Evolutionary conservation across 1,284 basidiomycete genomes (phyloP), one percentile per base, ranked within the genome.

Genomic region (Irpex sp.): DNA sequence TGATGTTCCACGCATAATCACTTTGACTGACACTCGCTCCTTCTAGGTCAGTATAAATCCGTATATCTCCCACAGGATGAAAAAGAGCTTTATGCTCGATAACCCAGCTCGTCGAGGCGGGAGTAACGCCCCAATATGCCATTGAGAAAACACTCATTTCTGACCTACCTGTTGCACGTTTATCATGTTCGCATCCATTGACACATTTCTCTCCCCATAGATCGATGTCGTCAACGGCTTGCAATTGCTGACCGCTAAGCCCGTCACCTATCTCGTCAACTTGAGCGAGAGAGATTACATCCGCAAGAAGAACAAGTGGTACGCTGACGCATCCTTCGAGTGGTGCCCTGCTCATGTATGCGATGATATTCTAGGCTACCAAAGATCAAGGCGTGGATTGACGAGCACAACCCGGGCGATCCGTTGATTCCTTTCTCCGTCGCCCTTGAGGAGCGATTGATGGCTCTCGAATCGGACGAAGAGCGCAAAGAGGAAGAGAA

Each of bases 291-390:
- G 87, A 68, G 97, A 99, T 78, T 99, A 94, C 73, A 81, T 94
- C 63, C 89, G 97, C 66, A 98, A 97, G 81, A 99, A 98, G 89
- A 99, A 98, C 84, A 99, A 98, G 83, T 99, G 97, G 95, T 89
- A 62, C 26, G 75, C 68, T 26, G 26, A 13, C 53, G 19, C 6
- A 39, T 50, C 4, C 61, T n/a, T 47, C 35, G 4, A n/a, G 47
- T 31, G 9, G 3, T 9, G 21, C 50, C 9, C 15, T 17, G 21
- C 19, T 15, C 31, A 13, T 33, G 9, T 21, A 26, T 55, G 11
- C 46, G 37, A n/a, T 31, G 3, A 37, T 35, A 21, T 17, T 21
- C 5, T 65, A 92, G 90, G 91, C 80, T 99, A 33, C 85, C 96
- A 26, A 98, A 98, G 81, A 99, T 99, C 84, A 98, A 98, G 77